Conservation (phyloP, 805 yeast species). For the Candida germanica region DNA sequence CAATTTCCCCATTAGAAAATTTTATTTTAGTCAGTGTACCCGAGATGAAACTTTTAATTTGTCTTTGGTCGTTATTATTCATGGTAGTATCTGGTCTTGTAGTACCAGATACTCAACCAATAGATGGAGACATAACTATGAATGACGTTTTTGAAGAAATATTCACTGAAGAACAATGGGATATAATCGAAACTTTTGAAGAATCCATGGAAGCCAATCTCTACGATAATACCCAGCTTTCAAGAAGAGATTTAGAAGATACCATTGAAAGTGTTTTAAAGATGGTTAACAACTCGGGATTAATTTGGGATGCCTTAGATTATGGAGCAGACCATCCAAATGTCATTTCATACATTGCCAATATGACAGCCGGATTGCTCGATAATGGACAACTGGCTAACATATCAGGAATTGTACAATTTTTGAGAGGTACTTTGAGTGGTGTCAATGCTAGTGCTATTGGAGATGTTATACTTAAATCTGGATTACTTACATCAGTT, state of each 20-base stretch:
- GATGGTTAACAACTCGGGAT: constrained; percentile 29
- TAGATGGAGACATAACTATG: not conserved
- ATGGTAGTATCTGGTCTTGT: constrained; percentile 1
- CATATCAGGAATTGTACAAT: constrained; percentile 5
- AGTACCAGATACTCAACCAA: constrained; percentile 1
- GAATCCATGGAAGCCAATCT: constrained; percentile 9
- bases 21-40: too few relatives aligned
- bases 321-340: constrained; percentile 29
- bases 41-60: constrained; percentile 1
- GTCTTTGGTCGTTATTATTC: constrained; percentile 2
- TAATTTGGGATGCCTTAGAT: constrained; percentile 34
- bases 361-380: constrained; percentile 23
- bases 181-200: constrained; percentile 9
- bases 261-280: constrained; percentile 22
- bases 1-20: not conserved
- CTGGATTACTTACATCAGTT: constrained; percentile 33
- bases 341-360: constrained; percentile 27
- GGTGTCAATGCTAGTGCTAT: constrained; percentile 21
- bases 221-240: not conserved
- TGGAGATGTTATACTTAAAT: constrained; percentile 21
- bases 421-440: constrained; percentile 4
- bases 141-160: constrained; percentile 5
- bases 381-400: constrained; percentile 5
- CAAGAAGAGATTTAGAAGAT: constrained; percentile 21
- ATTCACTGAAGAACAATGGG: constrained; percentile 9